Evolutionary conservation across 75 land plant genomes (phyloP), one percentile per base, ranked within the genome.

Genomic region (Cunninghamia lanceolata): DNA sequence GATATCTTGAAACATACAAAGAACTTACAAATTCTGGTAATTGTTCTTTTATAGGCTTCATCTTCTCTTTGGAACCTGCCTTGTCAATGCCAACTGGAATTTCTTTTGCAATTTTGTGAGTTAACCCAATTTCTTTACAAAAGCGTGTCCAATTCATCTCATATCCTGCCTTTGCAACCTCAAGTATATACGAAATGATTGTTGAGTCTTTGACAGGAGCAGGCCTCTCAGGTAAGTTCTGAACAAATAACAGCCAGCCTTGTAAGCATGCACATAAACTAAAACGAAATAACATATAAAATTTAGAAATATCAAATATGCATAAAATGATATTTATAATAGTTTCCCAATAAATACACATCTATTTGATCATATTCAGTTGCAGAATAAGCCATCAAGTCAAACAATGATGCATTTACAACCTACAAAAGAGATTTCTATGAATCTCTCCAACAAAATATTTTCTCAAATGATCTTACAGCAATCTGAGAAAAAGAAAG

Each of bases 11-110:
- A 71, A 71, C 35, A 43, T 17, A 46, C 34, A 30, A 85, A 35
- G 56, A 59, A 47, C 93, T 86, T 88, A 96, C 98, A 89, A 82
- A 78, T 79, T 95, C 95, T 68, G 98, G 93, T 81, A 93, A 70
- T 84, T 94, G 94, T 50, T 92, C 95, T 87, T 96, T 96, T 70
- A 96, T 94, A 11, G 95, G 94, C 86, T 93, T 96, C 84, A 96
- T 85, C 75, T 83, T 92, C n/a, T 96, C 96, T 75, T 54, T 89
- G 36, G 93, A 92, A 19, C 98, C 96, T 83, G 88, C 95, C 83
- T 89, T 90, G 74, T 50, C 35, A 30, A 96, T 85, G 32, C 94
- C 95, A 56, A 35, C 87, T 84, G 88, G 85, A 78, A 93, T 91
- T 45, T 87, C 85, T 35, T 85, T 76, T 46, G 84, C 88, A 42